Percentiles rank a stretch among this genome's conserved stretches.
These are phyloP conservation scores for Schizochytrium sp. DNA, from an alignment of 108 stramenopile genomes.

Conservation along the genomic window DNA sequence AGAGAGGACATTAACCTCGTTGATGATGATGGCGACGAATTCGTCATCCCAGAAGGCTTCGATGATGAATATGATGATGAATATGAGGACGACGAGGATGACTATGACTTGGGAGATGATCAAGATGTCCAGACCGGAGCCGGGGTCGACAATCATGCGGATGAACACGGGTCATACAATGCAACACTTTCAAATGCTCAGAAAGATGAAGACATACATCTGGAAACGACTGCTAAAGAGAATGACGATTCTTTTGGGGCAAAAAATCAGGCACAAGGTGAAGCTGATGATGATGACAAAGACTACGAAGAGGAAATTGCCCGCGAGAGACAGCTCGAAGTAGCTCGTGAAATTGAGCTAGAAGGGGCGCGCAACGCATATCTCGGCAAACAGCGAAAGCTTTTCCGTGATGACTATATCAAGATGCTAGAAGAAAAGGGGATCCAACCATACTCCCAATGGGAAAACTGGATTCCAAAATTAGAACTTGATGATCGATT, in stretches of 20 bases:
- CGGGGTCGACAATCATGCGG: neutral
- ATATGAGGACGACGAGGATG: neutral
- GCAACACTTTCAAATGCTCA: no score
- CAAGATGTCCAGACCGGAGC: neutral
- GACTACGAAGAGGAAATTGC: neutral
- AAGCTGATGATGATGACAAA: neutral
- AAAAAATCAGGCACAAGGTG: neutral
- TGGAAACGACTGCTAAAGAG: no score
- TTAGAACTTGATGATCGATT: conserved; percentile 7
- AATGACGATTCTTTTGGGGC: no score
- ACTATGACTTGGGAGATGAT: neutral
- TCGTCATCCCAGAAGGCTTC: conserved; percentile 36
- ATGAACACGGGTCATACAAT: neutral
- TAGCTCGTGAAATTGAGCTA: neutral
- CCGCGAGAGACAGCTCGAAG: neutral
- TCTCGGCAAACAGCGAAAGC: neutral
- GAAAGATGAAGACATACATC: no score
- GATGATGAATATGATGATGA: neutral
- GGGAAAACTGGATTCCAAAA: conserved; percentile 24
- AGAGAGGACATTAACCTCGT: neutral
- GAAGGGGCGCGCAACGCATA: neutral
- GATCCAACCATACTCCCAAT: conserved; percentile 27
- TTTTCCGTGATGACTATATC: conserved; percentile 11
- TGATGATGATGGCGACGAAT: conserved; percentile 48
- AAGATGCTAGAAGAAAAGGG: conserved; percentile 55